Conservation (phyloP, 306 rosid species). For the Adenanthera pavonina region DNA sequence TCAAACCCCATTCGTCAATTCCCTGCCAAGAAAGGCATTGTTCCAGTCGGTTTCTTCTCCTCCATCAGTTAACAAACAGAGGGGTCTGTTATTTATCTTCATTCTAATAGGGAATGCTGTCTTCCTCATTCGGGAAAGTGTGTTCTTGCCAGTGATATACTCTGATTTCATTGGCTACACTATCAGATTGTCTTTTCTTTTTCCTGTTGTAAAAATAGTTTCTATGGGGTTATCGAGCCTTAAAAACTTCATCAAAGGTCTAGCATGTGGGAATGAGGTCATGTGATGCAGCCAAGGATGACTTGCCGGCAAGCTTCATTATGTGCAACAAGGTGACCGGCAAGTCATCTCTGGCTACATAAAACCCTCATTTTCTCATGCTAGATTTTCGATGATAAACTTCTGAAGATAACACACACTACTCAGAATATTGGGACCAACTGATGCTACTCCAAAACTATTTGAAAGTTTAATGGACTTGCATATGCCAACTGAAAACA, state of each 20-base stretch:
- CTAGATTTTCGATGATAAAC: constrained; percentile 57
- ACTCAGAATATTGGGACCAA: constrained; percentile 10
- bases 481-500: background rate
- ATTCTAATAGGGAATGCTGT: constrained; percentile 46
- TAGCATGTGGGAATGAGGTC: constrained; percentile 92
- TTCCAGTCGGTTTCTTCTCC: constrained; percentile 66
- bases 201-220: constrained; percentile 3
- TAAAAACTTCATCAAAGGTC: constrained; percentile 59
- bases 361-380: constrained; percentile 75
- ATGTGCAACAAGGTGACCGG: constrained; percentile 42
- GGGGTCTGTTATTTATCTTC: constrained; percentile 38
- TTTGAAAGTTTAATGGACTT: background rate
- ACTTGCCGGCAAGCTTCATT: constrained; percentile 75
- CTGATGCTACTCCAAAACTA: background rate
- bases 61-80: constrained; percentile 36
- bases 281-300: constrained; percentile 97
- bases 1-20: constrained; percentile 53
- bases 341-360: constrained; percentile 88
- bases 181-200: constrained; percentile 32
- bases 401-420: constrained; percentile 24
- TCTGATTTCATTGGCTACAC: constrained; percentile 53
- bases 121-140: constrained; percentile 57
- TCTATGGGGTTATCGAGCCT: background rate
- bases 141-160: constrained; percentile 24
- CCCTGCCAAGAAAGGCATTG: constrained; percentile 50